phyloP scores from a whole-genome alignment of 805 yeast genomes.

The Brettanomyces nanus region DNA sequence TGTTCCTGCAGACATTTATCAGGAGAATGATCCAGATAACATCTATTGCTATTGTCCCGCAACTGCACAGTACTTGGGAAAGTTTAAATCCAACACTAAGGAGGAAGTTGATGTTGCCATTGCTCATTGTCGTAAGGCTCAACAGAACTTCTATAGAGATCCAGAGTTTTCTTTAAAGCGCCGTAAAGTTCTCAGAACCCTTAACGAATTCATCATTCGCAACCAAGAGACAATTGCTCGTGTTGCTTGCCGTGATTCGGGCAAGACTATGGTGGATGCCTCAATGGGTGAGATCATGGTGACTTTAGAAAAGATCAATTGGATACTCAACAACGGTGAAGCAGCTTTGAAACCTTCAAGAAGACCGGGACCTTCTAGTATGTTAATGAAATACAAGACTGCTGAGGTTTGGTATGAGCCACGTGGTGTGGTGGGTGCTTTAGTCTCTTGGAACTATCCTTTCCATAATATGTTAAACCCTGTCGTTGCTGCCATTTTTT shows the following conservation, averaged over 20 bases:
- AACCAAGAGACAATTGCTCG: constrained; percentile 85
- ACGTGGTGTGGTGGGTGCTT: constrained; percentile 77
- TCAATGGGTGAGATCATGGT: constrained; percentile 95
- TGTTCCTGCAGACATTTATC: constrained; percentile 50
- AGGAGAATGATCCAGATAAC: constrained; percentile 52
- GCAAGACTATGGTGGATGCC: constrained; percentile 93
- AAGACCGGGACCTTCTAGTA: constrained; percentile 82
- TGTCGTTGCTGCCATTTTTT: constrained; percentile 74
- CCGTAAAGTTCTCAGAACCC: constrained; percentile 60
- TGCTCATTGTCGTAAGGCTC: constrained; percentile 44
- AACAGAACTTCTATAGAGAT: constrained; percentile 41
- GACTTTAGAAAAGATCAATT: constrained; percentile 83
- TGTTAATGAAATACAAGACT: constrained; percentile 80
- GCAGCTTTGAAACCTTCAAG: constrained; percentile 56
- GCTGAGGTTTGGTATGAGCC: constrained; percentile 96
- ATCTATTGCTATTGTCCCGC: constrained; percentile 94
- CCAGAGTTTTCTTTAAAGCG: constrained; percentile 49
- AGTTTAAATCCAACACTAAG: constrained; percentile 52
- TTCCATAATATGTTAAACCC: constrained; percentile 94
- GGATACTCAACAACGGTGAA: constrained; percentile 85
- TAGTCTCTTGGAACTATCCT: constrained; percentile 97
- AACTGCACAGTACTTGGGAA: constrained; percentile 82
- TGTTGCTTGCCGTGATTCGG: constrained; percentile 93
- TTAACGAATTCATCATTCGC: constrained; percentile 61
- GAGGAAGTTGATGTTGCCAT: constrained; percentile 67